Evolutionary conservation across 169 alveolate species (phyloP), one percentile per base, ranked within the genome.

Genomic region (Plasmodium fragile): DNA sequence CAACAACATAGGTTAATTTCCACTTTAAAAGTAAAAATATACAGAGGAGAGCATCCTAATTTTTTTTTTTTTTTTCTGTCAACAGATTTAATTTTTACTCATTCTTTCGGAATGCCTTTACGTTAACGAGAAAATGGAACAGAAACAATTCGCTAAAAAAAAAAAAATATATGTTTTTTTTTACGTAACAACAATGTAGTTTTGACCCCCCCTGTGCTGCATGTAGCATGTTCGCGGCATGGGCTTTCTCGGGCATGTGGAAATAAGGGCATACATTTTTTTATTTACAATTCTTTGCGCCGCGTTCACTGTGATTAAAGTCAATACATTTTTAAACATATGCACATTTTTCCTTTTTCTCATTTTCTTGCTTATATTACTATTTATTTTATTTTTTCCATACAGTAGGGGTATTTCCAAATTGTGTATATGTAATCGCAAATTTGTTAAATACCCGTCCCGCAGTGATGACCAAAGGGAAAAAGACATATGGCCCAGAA

Each of bases 401-500:
- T 28, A 25, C 36, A 36, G 13, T 49, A 49, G 59, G 59, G 59
- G 59, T 11, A 3, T 65, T 65, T 65, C 30, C 30, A 59, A 18
- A 22, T 65, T 65, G 6, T 11, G 75, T 22, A 22, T 18, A 65
- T 22, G 39, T 25, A 6, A 65, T 65, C n/a, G 3, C 39, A 65
- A 65, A 65, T 65, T 16, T 65, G 36, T 25, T 22, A 25, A 65
- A 18, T 22, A 36, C 75, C 36, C 36, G 30, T 65, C 36, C 36
- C 75, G 75, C 75, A 65, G 36, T 22, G 22, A 49, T 49, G 39
- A 10, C 34, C n/a, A 18, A 65, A 65, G 36, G 75, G 75, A 65
- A 65, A 65, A 65, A 65, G 75, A 65, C 75, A 65, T 65, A 65
- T 65, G 34, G 25, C 75, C 75, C 75, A 25, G 75, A 65, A 65